phyloP scores from a whole-genome alignment of 176 grass and related monocot genomes.

The Otatea glauca region DNA sequence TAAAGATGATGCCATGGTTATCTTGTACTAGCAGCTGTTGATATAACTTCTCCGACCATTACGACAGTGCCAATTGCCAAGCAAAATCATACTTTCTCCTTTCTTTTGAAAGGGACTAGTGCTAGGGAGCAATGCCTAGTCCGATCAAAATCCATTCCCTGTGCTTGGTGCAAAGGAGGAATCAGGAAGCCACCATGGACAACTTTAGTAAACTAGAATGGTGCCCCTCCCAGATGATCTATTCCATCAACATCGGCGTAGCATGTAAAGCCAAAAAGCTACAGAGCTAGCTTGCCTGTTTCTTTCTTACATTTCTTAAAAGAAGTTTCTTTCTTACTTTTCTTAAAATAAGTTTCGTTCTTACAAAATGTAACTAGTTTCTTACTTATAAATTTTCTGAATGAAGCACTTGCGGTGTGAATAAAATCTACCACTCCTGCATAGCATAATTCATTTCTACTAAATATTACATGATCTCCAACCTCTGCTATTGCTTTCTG shows the following conservation, averaged over 20 bases:
- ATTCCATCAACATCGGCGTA: constrained; percentile 5
- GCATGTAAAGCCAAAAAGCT: constrained; percentile 15
- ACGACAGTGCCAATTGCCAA: constrained; percentile 11
- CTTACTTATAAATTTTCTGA: background rate
- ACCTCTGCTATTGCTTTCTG: background rate
- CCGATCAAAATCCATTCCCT: constrained; percentile 21
- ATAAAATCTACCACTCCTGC: background rate
- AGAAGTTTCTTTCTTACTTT: background rate
- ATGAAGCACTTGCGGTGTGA: background rate
- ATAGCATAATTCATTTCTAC: background rate
- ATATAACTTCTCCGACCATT: constrained; percentile 5
- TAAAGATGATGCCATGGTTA: background rate
- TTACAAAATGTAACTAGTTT: background rate
- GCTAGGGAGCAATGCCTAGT: background rate
- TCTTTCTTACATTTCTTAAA: background rate
- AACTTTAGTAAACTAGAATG: constrained; percentile 27
- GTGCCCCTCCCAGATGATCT: constrained; percentile 16
- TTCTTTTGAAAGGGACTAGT: background rate
- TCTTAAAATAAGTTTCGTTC: no score
- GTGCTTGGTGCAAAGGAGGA: background rate
- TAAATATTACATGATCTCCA: background rate
- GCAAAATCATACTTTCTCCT: background rate
- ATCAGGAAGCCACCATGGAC: background rate
- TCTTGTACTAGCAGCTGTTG: background rate
- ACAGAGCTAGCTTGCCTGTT: constrained; percentile 10